phyloP scores from a whole-genome alignment of 306 rosid genomes.

The Sicyos baderoa region DNA sequence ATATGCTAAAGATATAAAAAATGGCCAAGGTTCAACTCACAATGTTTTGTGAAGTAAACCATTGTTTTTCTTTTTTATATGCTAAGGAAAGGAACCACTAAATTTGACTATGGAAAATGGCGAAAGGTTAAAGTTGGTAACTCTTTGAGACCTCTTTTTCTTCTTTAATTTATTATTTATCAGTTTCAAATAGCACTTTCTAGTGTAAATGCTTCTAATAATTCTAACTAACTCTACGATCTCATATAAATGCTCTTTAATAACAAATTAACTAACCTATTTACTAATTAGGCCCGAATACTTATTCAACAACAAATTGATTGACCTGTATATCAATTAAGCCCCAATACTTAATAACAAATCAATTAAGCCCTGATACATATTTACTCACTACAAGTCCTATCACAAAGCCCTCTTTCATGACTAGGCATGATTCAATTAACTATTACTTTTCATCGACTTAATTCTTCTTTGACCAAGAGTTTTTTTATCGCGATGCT shows the following conservation, averaged over 20 bases:
- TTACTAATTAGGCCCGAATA: neutral
- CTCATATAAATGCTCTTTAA: neutral
- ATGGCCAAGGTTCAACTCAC: neutral
- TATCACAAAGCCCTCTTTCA: neutral
- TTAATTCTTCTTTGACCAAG: neutral
- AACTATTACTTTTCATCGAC: neutral
- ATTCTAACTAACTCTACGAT: neutral
- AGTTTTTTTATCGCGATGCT: neutral
- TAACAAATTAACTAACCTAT: neutral
- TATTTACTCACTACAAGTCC: neutral
- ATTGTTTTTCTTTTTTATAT: neutral
- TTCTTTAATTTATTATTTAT: no score
- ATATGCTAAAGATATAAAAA: no score
- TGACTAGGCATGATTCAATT: neutral
- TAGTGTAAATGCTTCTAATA: neutral
- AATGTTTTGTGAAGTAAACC: neutral
- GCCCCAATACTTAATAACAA: neutral
- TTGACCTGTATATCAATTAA: neutral
- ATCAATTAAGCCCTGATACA: neutral
- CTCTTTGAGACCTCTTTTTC: neutral
- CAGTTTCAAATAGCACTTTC: neutral
- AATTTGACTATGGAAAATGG: slow-evolving; percentile 3
- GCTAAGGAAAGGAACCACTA: neutral
- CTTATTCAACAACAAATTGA: neutral
- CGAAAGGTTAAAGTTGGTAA: neutral